These are phyloP conservation scores for Solanum clarkiae DNA, from an alignment of 257 asterid genomes.

Conservation along the genomic window DNA sequence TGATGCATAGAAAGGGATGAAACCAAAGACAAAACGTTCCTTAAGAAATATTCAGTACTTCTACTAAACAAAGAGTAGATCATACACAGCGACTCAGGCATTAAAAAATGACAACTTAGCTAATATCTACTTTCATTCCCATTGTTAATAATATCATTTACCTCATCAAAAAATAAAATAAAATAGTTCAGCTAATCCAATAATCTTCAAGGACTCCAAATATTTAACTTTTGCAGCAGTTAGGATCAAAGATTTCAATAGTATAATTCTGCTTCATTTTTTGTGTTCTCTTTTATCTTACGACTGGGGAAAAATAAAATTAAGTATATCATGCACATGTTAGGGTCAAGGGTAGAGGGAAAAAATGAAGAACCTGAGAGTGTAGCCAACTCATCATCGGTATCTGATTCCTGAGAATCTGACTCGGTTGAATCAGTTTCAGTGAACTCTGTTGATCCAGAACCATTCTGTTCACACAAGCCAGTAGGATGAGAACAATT, in stretches of 20 bases:
- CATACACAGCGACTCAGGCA: not conserved
- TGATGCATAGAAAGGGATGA: not conserved
- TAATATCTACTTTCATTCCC: not conserved
- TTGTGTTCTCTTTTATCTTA: not conserved
- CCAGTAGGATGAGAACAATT: conserved; percentile 25
- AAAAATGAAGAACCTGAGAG: conserved; percentile 50
- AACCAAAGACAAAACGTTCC: not conserved
- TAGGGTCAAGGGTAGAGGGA: not conserved
- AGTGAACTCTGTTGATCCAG: conserved; percentile 77
- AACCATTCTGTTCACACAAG: conserved; percentile 43
- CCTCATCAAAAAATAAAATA: not conserved
- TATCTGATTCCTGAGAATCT: conserved; percentile 74
- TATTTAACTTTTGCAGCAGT: not conserved
- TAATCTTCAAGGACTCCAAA: not conserved
- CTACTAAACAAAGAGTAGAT: not conserved
- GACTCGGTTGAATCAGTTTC: conserved; percentile 92
- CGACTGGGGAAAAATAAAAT: not conserved
- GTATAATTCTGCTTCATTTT: not conserved
- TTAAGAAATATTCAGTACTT: not conserved
- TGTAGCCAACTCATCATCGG: conserved; percentile 58
- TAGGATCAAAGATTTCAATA: not conserved
- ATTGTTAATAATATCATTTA: not conserved
- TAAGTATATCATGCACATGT: not conserved
- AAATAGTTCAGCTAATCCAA: not conserved
- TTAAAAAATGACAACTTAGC: not conserved